phyloP scores from a whole-genome alignment of 2,329 filamentous ascomycete genomes.

The Clonostachys chloroleuca region DNA sequence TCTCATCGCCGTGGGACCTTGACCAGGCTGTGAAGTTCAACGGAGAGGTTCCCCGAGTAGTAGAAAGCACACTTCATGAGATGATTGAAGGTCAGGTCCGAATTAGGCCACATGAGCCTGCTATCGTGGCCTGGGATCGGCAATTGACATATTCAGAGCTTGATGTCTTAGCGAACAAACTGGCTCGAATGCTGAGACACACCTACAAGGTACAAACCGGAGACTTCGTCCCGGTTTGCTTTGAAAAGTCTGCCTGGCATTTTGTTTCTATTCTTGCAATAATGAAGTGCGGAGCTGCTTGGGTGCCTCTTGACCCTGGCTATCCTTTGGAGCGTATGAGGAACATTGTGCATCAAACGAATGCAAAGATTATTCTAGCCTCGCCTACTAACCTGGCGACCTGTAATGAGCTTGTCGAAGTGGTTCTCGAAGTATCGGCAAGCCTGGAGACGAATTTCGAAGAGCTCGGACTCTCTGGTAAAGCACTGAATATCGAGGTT shows the following conservation, averaged over 20 bases:
- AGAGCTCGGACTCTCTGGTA: neutral
- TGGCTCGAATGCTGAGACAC: neutral
- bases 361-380: conserved; percentile 10
- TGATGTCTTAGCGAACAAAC: neutral
- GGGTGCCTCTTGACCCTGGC: neutral
- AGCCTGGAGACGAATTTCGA: neutral
- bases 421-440: neutral
- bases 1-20: conserved; percentile 1
- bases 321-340: neutral
- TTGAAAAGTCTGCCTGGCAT: conserved; percentile 2
- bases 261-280: conserved; percentile 2
- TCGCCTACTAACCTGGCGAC: neutral
- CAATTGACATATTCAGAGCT: conserved; percentile 1
- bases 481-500: neutral
- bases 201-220: neutral
- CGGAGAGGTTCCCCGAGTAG: neutral
- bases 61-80: neutral
- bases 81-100: neutral
- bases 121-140: conserved; percentile 36
- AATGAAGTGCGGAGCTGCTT: conserved; percentile 2
- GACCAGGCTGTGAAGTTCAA: neutral
- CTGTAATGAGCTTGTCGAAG: neutral
- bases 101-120: conserved; percentile 18
- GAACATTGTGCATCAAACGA: neutral
- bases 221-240: conserved; percentile 1